Percentiles rank a stretch among this genome's conserved stretches.
phyloP scores from a whole-genome alignment of 305 asterid genomes.

The Fraxinus paxiana region DNA sequence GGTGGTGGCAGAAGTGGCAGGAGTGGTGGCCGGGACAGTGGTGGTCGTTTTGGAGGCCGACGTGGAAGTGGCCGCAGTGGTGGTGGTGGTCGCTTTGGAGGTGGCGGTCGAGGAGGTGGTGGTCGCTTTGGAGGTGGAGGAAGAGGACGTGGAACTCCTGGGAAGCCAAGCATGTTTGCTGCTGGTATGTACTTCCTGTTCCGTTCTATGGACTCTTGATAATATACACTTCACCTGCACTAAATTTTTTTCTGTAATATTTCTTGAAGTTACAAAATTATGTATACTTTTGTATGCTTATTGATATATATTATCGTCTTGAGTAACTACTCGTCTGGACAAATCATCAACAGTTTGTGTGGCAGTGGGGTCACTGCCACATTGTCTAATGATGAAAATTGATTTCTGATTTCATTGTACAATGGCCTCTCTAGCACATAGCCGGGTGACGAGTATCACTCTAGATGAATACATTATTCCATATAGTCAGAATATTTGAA shows the following conservation, averaged over 20 bases:
- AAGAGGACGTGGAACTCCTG: conserved; percentile 38
- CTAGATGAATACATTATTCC: background rate
- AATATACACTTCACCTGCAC: background rate
- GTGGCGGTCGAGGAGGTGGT: conserved; percentile 15
- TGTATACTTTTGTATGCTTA: background rate
- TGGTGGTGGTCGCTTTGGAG: conserved; percentile 31
- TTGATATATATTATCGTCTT: background rate
- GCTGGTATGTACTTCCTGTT: conserved; percentile 17
- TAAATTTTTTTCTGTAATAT: background rate
- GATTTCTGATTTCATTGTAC: background rate
- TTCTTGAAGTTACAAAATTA: background rate
- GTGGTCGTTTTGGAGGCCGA: conserved; percentile 33
- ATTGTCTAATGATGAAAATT: background rate
- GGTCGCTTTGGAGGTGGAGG: conserved; percentile 34
- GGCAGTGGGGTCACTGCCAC: background rate
- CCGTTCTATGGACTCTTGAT: background rate
- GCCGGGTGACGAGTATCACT: background rate
- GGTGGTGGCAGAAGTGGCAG: conserved; percentile 28
- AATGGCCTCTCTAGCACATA: background rate
- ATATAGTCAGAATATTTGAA: background rate
- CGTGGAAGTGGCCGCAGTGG: conserved; percentile 29
- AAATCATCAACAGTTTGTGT: background rate
- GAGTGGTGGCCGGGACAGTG: conserved; percentile 29
- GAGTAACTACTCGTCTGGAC: background rate
- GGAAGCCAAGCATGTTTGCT: conserved; percentile 39